Evolutionary conservation across 2,329 filamentous ascomycete species (phyloP).

Genomic region (Cyphellophora attinorum): DNA sequence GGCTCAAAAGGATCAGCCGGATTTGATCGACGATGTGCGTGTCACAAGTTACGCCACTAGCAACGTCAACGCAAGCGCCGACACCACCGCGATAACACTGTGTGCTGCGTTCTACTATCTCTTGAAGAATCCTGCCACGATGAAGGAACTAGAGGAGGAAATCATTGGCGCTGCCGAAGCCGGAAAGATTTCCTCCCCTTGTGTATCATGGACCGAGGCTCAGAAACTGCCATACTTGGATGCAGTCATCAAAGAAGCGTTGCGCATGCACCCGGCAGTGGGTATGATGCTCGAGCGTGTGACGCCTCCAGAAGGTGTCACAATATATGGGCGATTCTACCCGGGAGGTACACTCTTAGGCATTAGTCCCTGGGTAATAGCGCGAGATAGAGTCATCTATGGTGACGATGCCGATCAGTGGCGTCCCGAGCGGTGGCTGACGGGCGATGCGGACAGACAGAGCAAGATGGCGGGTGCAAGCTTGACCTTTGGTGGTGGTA

Average conservation of each 20-base stretch:
- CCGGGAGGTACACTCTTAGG: constrained; percentile 64
- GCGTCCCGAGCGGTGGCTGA: constrained; percentile 58
- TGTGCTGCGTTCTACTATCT: constrained; percentile 66
- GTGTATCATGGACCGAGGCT: constrained; percentile 7
- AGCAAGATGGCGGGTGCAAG: too few species aligned
- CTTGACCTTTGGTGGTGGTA: constrained; percentile 47
- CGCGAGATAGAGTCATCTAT: constrained; percentile 52
- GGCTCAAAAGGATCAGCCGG: constrained; percentile 16
- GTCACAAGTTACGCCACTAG: constrained; percentile 20
- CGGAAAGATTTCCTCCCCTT: neutral
- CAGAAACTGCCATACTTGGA: constrained; percentile 24
- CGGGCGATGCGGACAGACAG: too few species aligned
- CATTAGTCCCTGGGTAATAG: constrained; percentile 64
- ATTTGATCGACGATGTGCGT: constrained; percentile 21
- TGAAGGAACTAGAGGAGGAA: constrained; percentile 16
- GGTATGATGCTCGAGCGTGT: constrained; percentile 41
- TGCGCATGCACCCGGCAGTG: constrained; percentile 17
- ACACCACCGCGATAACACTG: constrained; percentile 69
- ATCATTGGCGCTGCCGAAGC: constrained; percentile 12
- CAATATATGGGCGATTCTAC: constrained; percentile 56
- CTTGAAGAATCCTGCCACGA: constrained; percentile 47
- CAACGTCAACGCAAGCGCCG: constrained; percentile 55
- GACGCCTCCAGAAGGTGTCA: constrained; percentile 54
- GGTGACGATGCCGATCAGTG: constrained; percentile 56
- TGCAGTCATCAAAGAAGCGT: constrained; percentile 24